phyloP scores from a whole-genome alignment of 768 basidiomycete genomes.

The Russula virescens region DNA sequence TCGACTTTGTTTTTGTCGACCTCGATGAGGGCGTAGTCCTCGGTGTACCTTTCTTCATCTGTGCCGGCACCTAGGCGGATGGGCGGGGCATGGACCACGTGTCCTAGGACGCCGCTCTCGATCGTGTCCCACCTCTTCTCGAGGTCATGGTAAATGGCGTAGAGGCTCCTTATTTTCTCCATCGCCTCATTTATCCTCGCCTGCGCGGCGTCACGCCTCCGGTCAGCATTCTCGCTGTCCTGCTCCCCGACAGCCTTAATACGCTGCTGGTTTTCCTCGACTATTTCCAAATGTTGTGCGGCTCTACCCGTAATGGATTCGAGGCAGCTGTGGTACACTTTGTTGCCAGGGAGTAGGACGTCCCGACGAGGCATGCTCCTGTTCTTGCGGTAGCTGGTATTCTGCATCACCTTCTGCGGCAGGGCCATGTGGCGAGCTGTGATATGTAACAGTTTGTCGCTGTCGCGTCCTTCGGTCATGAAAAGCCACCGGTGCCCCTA shows the following conservation, averaged over 20 bases:
- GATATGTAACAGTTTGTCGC: conserved; percentile 29
- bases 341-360: too few relatives aligned
- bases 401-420: conserved; percentile 24
- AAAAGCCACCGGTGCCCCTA: conserved; percentile 35
- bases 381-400: conserved; percentile 13
- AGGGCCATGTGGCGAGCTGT: conserved; percentile 33
- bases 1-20: background rate
- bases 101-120: background rate
- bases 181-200: background rate
- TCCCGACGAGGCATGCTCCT: too few relatives aligned
- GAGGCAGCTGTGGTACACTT: too few relatives aligned
- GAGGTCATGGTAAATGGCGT: background rate
- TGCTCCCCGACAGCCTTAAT: too few relatives aligned
- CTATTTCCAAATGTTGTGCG: too few relatives aligned
- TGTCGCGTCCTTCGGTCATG: conserved; percentile 32
- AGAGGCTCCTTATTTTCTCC: background rate
- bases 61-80: background rate
- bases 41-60: background rate
- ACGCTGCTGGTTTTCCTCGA: too few relatives aligned
- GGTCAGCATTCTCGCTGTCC: too few relatives aligned
- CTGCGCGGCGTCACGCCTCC: too few relatives aligned
- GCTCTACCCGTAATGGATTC: too few relatives aligned
- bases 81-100: background rate
- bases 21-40: background rate
- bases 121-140: background rate